A percentile compares a stretch with the other conserved stretches of the same genome.
Conservation (phyloP, 805 yeast species). For the Candida namnaoensis region DNA sequence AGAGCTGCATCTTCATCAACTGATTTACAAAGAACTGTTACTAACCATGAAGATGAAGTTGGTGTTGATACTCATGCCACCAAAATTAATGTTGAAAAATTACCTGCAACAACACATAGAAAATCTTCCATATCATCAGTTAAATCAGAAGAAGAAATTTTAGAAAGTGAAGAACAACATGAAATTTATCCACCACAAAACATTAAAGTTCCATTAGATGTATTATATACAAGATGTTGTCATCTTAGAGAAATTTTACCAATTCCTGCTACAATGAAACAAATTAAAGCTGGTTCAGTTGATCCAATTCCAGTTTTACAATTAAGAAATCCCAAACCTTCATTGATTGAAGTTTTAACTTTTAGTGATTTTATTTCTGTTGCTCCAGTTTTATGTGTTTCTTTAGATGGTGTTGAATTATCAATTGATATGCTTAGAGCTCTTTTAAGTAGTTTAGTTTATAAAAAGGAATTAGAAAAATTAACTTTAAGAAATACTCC, state of each 20-base stretch:
- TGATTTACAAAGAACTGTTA: conserved; percentile 18
- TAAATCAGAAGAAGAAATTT: conserved; percentile 7
- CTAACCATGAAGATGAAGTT: conserved; percentile 30
- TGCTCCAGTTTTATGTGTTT: conserved; percentile 72
- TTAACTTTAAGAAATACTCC: conserved; percentile 75
- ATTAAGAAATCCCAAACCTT: conserved; percentile 78
- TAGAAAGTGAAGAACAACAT: conserved; percentile 14
- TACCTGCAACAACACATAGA: conserved; percentile 29
- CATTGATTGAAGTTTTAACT: conserved; percentile 78
- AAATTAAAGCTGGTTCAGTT: conserved; percentile 61
- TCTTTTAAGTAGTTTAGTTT: conserved; percentile 54
- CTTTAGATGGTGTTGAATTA: conserved; percentile 72
- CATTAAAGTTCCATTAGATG: conserved; percentile 38
- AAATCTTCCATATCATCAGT: conserved; percentile 16
- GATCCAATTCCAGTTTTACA: conserved; percentile 79
- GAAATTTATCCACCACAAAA: conserved; percentile 21
- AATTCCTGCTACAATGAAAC: conserved; percentile 81
- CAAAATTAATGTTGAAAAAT: conserved; percentile 32
- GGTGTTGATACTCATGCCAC: conserved; percentile 22
- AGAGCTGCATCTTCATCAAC: conserved; percentile 24
- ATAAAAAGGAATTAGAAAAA: conserved; percentile 57
- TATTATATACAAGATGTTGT: conserved; percentile 85
- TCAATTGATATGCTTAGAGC: conserved; percentile 70
- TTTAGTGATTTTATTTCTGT: conserved; percentile 82
- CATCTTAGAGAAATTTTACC: conserved; percentile 89